Conservation (phyloP, 169 alveolate genomes). For the Prorocentrum cordatum region DNA sequence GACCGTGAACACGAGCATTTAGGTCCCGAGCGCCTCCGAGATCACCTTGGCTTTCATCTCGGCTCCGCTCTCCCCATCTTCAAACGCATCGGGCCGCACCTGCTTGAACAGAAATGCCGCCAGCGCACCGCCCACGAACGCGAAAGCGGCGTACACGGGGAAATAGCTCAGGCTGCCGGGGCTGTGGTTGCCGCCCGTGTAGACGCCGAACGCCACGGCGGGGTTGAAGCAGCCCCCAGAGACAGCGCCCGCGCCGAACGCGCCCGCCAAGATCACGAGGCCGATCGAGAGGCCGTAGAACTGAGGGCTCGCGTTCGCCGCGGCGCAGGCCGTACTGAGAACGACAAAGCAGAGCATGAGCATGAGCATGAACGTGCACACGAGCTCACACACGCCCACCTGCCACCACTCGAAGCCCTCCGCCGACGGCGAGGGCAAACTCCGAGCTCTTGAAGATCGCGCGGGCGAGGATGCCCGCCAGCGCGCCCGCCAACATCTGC, state of each 20-base stretch:
- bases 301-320: constrained; percentile 30
- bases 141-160: too few relatives aligned
- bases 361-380: constrained; percentile 38
- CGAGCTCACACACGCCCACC: constrained; percentile 1
- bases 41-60: too few relatives aligned
- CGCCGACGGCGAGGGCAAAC: not conserved
- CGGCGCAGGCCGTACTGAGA: not conserved
- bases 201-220: not conserved
- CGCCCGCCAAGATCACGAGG: constrained; percentile 60
- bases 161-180: too few relatives aligned
- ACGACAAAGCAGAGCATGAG: constrained; percentile 24
- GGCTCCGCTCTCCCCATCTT: too few relatives aligned
- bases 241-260: constrained; percentile 4
- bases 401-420: not conserved
- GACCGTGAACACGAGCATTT: constrained; percentile 25
- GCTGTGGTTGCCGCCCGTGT: too few relatives aligned
- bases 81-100: too few relatives aligned
- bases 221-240: constrained; percentile 19
- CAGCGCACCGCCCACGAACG: too few relatives aligned
- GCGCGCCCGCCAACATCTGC: not conserved
- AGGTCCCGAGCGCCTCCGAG: constrained; percentile 24
- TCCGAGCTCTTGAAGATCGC: not conserved
- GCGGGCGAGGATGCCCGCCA: not conserved
- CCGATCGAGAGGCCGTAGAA: constrained; percentile 67
- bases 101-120: too few relatives aligned